Base-by-base conservation (phyloP, 176 grass and related monocot genomes). In the Aechmea fasciata region DNA sequence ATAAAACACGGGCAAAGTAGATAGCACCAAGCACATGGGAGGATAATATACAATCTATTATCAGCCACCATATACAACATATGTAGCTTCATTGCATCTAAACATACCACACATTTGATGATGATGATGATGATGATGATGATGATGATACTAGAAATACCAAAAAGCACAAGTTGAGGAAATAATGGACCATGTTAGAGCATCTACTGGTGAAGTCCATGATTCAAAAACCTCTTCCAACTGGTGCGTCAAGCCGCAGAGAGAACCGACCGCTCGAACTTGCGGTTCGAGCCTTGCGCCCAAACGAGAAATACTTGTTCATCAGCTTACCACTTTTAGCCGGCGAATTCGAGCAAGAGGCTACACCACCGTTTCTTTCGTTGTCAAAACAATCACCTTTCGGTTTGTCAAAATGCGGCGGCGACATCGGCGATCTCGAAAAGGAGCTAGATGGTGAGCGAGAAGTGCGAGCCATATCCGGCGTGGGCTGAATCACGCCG, bases 401-500 rank as follows among this genome's bases (percentile, higher is more conserved):
- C 33, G 86, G 66, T 57, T 83, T 87, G 18, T 63, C 75, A 48
- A 83, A 82, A 14, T 71, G 47, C 9, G 64, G 69, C 11, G 82
- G 64, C 13, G 81, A 70, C 22, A 82, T 54, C 0, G 92, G 79
- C 48, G 84, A 71, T 65, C 51, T 63, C 11, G 66, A 67, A 47
- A 82, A 62, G 19, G 62, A 63, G 52, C 50, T 51, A 7, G 76
- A 26, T 2, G 81, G 69, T 0, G 75, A 77, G 15, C 17, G 51
- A 3, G 72, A 13, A n/a, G 52, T 0, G 49, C 12, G 71, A 0
- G 75, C 83, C 70, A 96, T 13, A 17, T 86, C 73, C 11, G 92
- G 92, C 92, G 91, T 87, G 13, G 88, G 78, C 78, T 87, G 85
- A 77, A 89, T 83, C 66, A 89, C 83, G 53, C 92, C 92, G 13